Evolutionary conservation across 2,329 filamentous ascomycete genomes (phyloP).

Genomic region (Dryadomyces quercivorus): DNA sequence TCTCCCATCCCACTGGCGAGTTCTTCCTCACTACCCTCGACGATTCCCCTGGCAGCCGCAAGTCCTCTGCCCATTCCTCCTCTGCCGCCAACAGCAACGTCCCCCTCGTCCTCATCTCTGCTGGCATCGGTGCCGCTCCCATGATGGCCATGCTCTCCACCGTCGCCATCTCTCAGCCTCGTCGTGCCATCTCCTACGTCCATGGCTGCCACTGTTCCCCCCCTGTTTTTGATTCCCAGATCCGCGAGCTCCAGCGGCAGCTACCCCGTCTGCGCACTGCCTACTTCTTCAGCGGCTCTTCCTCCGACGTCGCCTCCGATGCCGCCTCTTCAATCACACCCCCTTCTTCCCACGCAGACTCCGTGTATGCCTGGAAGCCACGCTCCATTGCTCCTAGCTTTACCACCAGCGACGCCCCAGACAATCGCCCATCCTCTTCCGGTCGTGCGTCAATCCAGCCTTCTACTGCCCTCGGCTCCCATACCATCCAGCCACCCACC

Average conservation of each 20-base stretch:
- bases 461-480: not conserved
- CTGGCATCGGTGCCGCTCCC: constrained; percentile 48
- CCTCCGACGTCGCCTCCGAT: constrained; percentile 9
- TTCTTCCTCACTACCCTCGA: constrained; percentile 42
- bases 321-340: not conserved
- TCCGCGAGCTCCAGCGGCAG: constrained; percentile 28
- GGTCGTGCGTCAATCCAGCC: not conserved
- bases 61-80: not conserved
- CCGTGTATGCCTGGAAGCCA: not conserved
- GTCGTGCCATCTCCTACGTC: constrained; percentile 43
- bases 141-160: constrained; percentile 49
- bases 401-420: not conserved
- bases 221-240: constrained; percentile 40
- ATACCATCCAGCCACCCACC: constrained; percentile 18
- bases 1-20: constrained; percentile 55
- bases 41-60: constrained; percentile 16
- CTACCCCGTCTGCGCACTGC: constrained; percentile 25
- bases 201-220: constrained; percentile 40
- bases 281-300: constrained; percentile 35
- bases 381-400: not conserved
- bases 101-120: constrained; percentile 49
- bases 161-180: constrained; percentile 29
- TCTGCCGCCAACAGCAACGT: constrained; percentile 19
- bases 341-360: not conserved
- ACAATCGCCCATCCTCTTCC: not conserved